phyloP scores from a whole-genome alignment of 2,329 filamentous ascomycete genomes.

The Colletotrichum lini region DNA sequence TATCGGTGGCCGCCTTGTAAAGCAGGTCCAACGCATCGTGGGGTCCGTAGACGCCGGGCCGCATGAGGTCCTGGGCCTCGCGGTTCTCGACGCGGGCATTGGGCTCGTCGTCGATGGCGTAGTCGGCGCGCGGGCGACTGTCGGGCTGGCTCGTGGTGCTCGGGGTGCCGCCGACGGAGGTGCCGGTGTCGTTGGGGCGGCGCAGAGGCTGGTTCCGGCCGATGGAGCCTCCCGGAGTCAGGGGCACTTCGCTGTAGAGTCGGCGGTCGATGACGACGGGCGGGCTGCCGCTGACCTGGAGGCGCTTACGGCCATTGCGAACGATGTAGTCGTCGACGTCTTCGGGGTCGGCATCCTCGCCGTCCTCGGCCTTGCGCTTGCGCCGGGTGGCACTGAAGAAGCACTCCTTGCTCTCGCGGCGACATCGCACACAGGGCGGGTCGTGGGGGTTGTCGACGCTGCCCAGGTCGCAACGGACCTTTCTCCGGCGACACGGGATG shows the following conservation, averaged over 20 bases:
- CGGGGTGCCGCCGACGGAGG: slow-evolving; percentile 48
- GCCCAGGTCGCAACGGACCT: slow-evolving; percentile 74
- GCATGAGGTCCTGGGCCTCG: slow-evolving; percentile 76
- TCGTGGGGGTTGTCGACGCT: slow-evolving; percentile 95
- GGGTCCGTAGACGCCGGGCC: slow-evolving; percentile 85
- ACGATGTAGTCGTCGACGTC: slow-evolving; percentile 76
- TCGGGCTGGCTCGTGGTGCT: slow-evolving; percentile 49
- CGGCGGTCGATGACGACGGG: slow-evolving; percentile 60
- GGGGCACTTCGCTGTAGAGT: slow-evolving; percentile 68
- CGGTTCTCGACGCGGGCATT: slow-evolving; percentile 76
- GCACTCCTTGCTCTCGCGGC: slow-evolving; percentile 95
- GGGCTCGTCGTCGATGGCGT: slow-evolving; percentile 64
- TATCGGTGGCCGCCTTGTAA: slow-evolving; percentile 85
- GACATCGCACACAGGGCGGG: slow-evolving; percentile 93
- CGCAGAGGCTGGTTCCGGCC: slow-evolving; percentile 77
- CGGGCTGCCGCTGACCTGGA: slow-evolving; percentile 64
- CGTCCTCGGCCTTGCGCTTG: slow-evolving; percentile 85
- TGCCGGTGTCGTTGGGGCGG: slow-evolving; percentile 64
- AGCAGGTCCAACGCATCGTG: slow-evolving; percentile 94
- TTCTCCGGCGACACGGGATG: slow-evolving; percentile 73
- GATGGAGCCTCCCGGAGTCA: slow-evolving; percentile 77
- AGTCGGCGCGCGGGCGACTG: slow-evolving; percentile 52
- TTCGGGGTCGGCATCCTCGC: slow-evolving; percentile 59
- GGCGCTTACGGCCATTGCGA: slow-evolving; percentile 80
- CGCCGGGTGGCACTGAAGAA: slow-evolving; percentile 95